Evolutionary conservation across 1,284 basidiomycete genomes (phyloP).

Genomic region (Ganoderma sinense): DNA sequence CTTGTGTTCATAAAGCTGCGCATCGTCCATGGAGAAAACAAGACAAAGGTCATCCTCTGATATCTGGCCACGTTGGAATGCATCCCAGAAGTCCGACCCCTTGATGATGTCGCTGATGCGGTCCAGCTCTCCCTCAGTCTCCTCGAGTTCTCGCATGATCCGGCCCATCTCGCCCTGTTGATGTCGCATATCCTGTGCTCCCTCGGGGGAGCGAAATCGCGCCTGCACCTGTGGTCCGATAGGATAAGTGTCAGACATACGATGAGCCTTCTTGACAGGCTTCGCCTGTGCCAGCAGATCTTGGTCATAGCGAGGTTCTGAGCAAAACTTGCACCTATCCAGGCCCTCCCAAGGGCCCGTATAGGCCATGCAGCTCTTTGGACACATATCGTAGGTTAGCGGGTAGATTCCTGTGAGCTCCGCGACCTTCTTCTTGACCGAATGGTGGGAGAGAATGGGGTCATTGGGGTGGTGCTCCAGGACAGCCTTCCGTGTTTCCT

Average conservation of each 20-base stretch:
- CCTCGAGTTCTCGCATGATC: neutral
- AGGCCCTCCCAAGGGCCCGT: slow-evolving; percentile 5
- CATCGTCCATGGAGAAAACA: slow-evolving; percentile 39
- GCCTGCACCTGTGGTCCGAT: slow-evolving; percentile 36
- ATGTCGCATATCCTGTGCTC: slow-evolving; percentile 15
- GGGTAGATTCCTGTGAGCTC: neutral
- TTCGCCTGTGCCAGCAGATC: no score
- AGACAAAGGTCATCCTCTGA: slow-evolving; percentile 27
- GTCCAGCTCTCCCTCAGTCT: no score
- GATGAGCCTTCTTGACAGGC: neutral
- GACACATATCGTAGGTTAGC: neutral
- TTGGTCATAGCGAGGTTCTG: no score
- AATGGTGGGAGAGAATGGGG: neutral
- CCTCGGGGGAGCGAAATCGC: slow-evolving; percentile 5
- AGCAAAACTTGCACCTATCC: neutral
- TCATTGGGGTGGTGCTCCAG: neutral
- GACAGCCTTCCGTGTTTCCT: no score
- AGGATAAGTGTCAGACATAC: slow-evolving; percentile 29
- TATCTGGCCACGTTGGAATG: neutral
- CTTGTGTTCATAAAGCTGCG: slow-evolving; percentile 39
- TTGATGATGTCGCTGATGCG: no score
- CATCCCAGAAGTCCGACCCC: no score
- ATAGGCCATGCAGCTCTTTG: slow-evolving; percentile 5
- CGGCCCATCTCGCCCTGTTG: neutral
- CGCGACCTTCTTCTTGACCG: neutral